Conservation (phyloP, 2,329 filamentous ascomycete genomes). For the Colletotrichum agaves region DNA sequence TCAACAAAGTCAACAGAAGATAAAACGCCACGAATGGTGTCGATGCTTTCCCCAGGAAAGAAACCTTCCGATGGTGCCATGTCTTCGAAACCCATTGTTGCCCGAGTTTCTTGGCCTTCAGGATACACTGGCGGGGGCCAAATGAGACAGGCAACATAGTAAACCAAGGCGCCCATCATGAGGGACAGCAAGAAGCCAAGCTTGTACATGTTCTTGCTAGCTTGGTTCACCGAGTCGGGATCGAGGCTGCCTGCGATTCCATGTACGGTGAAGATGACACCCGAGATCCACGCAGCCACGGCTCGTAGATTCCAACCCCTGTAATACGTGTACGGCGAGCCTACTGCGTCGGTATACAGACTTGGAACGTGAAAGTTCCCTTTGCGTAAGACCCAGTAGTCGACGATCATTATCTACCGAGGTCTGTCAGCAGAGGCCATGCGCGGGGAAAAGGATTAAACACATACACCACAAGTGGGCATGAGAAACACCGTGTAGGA, state of each 20-base stretch:
- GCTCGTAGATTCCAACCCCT: background rate
- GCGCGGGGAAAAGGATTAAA: too few relatives aligned
- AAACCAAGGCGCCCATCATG: conserved; percentile 41
- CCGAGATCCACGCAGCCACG: background rate
- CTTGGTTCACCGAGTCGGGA: conserved; percentile 39
- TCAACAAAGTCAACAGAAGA: background rate
- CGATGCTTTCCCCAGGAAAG: conserved; percentile 37
- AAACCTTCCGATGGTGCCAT: conserved; percentile 40
- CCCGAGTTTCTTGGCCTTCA: conserved; percentile 24
- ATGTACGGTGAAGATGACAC: conserved; percentile 40
- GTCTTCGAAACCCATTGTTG: conserved; percentile 34
- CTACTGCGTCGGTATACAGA: conserved; percentile 41
- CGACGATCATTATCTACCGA: conserved; percentile 47
- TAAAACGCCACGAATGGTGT: conserved; percentile 25
- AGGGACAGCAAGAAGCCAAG: conserved; percentile 44
- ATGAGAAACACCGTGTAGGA: conserved; percentile 44
- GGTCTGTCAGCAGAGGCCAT: background rate
- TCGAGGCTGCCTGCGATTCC: conserved; percentile 42
- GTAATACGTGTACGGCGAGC: conserved; percentile 1
- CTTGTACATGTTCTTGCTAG: conserved; percentile 43
- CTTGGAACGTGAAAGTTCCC: conserved; percentile 49
- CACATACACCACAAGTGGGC: conserved; percentile 46
- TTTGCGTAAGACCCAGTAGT: conserved; percentile 46
- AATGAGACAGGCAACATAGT: conserved; percentile 39
- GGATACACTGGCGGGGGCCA: conserved; percentile 40